These are phyloP conservation scores for Colletotrichum navitas DNA, from an alignment of 2,329 filamentous ascomycete genomes.

Conservation along the genomic window DNA sequence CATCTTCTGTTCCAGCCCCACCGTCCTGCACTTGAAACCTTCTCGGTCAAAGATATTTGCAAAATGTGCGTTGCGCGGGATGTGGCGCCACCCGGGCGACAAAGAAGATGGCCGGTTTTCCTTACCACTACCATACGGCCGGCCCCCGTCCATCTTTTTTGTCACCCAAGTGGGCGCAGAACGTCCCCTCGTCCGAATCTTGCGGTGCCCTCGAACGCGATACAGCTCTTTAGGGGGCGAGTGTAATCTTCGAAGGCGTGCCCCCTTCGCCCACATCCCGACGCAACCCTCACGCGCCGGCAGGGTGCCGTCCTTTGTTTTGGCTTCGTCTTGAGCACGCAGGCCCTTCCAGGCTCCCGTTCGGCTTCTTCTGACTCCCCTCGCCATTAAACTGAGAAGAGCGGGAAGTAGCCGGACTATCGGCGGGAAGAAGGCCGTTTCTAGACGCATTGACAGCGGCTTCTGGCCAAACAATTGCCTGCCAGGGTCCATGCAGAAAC, in stretches of 20 bases:
- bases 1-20: neutral
- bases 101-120: too few species aligned
- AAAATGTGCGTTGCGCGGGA: neutral
- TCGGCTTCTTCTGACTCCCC: neutral
- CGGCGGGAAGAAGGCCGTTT: neutral
- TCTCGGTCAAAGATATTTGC: neutral
- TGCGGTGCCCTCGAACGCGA: conserved; percentile 9
- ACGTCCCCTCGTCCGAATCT: neutral
- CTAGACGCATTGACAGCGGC: conserved; percentile 31
- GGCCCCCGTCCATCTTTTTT: too few species aligned
- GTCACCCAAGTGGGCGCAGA: too few species aligned
- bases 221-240: neutral
- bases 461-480: conserved; percentile 17
- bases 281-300: conserved; percentile 10
- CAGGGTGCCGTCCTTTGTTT: neutral
- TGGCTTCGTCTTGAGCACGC: neutral
- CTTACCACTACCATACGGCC: too few species aligned
- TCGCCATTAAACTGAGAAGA: neutral
- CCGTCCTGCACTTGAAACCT: neutral
- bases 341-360: neutral
- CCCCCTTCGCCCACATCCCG: conserved; percentile 22
- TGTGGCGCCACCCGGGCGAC: too few species aligned
- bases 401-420: neutral
- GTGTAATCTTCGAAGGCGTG: conserved; percentile 18
- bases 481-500: conserved; percentile 38